These are phyloP conservation scores for Centella asiatica DNA, from an alignment of 129 eudicot genomes.

Conservation along the genomic window DNA sequence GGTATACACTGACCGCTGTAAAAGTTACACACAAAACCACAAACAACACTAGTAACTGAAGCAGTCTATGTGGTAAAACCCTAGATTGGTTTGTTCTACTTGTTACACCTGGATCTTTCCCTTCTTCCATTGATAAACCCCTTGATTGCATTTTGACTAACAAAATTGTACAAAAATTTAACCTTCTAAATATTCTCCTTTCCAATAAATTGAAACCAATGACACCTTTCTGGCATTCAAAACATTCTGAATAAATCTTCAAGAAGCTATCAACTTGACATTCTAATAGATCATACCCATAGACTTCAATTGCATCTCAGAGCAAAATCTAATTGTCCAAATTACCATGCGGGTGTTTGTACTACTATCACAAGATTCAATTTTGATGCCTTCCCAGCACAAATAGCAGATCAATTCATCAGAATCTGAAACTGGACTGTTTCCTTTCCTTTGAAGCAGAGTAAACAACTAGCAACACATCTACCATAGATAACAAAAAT, in stretches of 20 bases:
- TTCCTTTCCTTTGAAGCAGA: too few relatives aligned
- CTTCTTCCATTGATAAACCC: constrained; percentile 53
- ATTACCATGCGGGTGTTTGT: neutral
- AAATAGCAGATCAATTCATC: neutral
- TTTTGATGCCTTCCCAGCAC: neutral
- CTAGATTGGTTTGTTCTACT: constrained; percentile 51
- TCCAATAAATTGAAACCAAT: constrained; percentile 6
- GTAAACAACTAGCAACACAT: too few relatives aligned
- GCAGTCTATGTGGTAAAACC: constrained; percentile 68
- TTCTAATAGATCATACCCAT: neutral
- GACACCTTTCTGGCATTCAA: constrained; percentile 1
- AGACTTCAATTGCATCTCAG: neutral
- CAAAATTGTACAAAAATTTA: neutral
- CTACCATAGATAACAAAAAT: neutral
- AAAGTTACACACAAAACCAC: constrained; percentile 50
- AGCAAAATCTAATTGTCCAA: neutral
- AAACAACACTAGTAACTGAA: constrained; percentile 49
- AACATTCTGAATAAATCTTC: neutral
- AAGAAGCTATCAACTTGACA: neutral
- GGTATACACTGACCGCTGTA: constrained; percentile 52
- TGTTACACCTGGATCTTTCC: constrained; percentile 45
- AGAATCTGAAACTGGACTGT: too few relatives aligned
- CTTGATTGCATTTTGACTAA: constrained; percentile 18
- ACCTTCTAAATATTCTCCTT: constrained; percentile 16
- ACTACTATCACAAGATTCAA: neutral